Conservation (phyloP, 1,284 basidiomycete species). For the Porogramme epimiltina region DNA sequence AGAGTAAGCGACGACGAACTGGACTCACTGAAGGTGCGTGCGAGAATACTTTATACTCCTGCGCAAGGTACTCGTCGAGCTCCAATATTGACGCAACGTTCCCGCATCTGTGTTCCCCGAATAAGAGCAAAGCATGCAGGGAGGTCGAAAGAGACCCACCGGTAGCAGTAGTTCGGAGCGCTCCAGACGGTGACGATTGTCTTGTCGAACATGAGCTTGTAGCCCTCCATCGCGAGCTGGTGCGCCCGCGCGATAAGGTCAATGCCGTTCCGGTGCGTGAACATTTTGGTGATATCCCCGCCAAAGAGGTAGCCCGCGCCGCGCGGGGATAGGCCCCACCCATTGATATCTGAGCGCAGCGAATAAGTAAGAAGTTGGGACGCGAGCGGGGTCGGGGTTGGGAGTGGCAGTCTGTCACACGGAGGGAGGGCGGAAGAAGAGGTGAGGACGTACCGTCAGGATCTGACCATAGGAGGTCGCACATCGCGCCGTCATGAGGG, state of each 20-base stretch:
- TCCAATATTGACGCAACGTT: conserved; percentile 94
- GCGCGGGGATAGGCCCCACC: conserved; percentile 96
- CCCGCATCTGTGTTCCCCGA: too few species aligned
- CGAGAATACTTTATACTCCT: conserved; percentile 90
- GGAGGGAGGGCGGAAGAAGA: background rate
- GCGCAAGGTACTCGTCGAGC: conserved; percentile 86
- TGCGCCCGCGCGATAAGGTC: conserved; percentile 80
- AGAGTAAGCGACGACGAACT: background rate
- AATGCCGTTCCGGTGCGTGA: conserved; percentile 90
- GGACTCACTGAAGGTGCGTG: conserved; percentile 73
- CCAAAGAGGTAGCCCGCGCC: conserved; percentile 97
- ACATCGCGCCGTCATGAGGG: conserved; percentile 99
- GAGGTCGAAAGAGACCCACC: conserved; percentile 67
- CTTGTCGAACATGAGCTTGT: conserved; percentile 96
- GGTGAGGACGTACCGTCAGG: conserved; percentile 74
- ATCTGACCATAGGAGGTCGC: conserved; percentile 98
- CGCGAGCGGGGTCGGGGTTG: background rate
- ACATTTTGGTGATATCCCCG: conserved; percentile 86
- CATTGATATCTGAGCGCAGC: conserved; percentile 68
- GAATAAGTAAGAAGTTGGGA: background rate
- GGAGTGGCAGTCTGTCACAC: background rate
- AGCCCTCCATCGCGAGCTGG: conserved; percentile 96
- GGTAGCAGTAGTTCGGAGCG: conserved; percentile 98
- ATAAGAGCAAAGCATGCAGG: conserved; percentile 46
- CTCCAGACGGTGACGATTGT: conserved; percentile 99